These are phyloP conservation scores for Linderniella brevidens DNA, from an alignment of 257 asterid genomes.

Conservation along the genomic window DNA sequence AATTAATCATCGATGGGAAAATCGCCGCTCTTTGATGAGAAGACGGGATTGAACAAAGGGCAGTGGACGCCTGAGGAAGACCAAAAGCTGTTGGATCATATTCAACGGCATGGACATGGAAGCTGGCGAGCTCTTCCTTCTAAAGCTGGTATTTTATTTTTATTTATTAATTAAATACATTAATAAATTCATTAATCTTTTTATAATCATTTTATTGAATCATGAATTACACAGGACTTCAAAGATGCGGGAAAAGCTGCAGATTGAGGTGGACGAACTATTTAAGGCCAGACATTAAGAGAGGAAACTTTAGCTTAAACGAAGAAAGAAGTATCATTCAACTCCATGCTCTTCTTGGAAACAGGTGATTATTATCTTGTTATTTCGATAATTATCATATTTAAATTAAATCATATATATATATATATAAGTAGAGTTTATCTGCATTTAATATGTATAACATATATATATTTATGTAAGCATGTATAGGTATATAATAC, in stretches of 20 bases:
- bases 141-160: not conserved
- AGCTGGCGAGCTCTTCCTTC: constrained; percentile 1
- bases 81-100: not conserved
- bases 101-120: not conserved
- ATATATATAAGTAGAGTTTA: too few relatives aligned
- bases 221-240: not conserved
- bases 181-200: too few relatives aligned
- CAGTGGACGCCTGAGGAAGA: not conserved
- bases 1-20: not conserved
- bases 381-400: too few relatives aligned
- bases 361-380: not conserved
- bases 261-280: constrained; percentile 6
- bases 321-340: not conserved
- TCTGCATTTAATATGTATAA: too few relatives aligned
- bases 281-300: constrained; percentile 1
- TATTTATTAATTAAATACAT: too few relatives aligned
- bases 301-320: not conserved
- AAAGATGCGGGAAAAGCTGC: constrained; percentile 3
- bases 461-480: too few relatives aligned
- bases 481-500: too few relatives aligned
- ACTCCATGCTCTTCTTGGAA: constrained; percentile 6
- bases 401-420: too few relatives aligned
- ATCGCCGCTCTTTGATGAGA: not conserved
- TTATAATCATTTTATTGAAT: not conserved
- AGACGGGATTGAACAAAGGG: constrained; percentile 1